A percentile compares a stretch with the other conserved stretches of the same genome.
Evolutionary conservation across 108 stramenopile species (phyloP).

Genomic region (Cyclotella distinguenda): DNA sequence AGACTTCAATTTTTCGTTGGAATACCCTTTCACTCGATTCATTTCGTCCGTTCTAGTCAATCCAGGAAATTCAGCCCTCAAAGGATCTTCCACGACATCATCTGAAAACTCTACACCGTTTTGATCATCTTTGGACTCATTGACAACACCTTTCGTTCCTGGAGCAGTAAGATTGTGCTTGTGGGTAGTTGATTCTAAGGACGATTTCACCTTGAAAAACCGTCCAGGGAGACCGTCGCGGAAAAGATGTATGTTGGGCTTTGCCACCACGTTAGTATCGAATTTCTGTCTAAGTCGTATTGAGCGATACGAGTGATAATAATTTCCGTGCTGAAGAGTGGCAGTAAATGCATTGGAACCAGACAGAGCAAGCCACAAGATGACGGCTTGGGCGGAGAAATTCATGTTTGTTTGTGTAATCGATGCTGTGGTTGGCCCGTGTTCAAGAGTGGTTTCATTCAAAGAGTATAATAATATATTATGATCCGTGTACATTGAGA

Average conservation of each 20-base stretch:
- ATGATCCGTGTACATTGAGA: no score
- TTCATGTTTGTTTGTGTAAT: slow-evolving; percentile 22
- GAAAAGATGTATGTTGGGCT: slow-evolving; percentile 29
- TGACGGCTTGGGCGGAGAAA: slow-evolving; percentile 8
- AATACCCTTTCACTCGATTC: slow-evolving; percentile 44
- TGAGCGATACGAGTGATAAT: neutral
- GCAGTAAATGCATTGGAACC: slow-evolving; percentile 28
- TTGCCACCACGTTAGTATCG: slow-evolving; percentile 22
- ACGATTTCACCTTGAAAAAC: slow-evolving; percentile 27
- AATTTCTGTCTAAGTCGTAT: slow-evolving; percentile 38
- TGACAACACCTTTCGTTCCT: neutral
- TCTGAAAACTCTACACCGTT: neutral
- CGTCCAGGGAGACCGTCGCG: slow-evolving; percentile 32
- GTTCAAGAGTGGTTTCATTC: no score
- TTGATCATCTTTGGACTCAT: neutral
- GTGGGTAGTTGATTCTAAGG: neutral
- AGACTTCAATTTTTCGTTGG: slow-evolving; percentile 22
- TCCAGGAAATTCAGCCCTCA: slow-evolving; percentile 29
- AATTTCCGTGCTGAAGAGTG: neutral
- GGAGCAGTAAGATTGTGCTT: neutral
- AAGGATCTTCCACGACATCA: slow-evolving; percentile 37
- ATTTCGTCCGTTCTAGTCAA: slow-evolving; percentile 46
- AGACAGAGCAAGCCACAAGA: slow-evolving; percentile 6
- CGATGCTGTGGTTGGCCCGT: neutral
- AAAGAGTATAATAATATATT: neutral